These are phyloP conservation scores for Dovyalis caffra DNA, from an alignment of 345 rosid species.

Conservation along the genomic window DNA sequence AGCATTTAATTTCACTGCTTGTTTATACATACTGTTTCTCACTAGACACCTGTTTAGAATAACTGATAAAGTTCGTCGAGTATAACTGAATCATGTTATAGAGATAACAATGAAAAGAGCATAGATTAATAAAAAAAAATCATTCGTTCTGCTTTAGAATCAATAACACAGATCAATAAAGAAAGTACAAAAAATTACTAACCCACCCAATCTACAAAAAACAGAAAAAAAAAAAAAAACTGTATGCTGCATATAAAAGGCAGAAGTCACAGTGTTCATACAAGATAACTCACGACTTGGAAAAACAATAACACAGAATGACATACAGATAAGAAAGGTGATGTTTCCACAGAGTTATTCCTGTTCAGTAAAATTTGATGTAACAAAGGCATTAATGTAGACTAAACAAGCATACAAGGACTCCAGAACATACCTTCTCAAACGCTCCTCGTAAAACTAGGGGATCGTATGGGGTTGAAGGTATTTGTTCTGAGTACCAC, in stretches of 20 bases:
- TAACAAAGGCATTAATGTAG: neutral
- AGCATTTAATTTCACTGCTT: neutral
- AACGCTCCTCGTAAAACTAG: slow-evolving; percentile 48
- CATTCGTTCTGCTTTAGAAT: neutral
- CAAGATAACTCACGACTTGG: neutral
- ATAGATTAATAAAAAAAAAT: neutral
- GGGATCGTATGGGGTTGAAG: slow-evolving; percentile 67
- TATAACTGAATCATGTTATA: neutral
- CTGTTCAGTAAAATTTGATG: neutral
- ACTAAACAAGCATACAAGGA: slow-evolving; percentile 1
- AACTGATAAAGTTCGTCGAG: neutral
- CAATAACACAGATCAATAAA: neutral
- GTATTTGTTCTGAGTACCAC: slow-evolving; percentile 66
- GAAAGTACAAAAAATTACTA: neutral
- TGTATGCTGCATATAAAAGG: neutral
- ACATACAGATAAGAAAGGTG: neutral
- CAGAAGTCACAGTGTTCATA: neutral
- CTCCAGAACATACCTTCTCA: slow-evolving; percentile 54
- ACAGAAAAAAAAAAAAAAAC: neutral
- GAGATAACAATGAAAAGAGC: neutral
- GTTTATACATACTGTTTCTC: neutral
- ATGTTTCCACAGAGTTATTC: neutral
- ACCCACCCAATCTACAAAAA: neutral
- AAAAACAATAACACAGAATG: neutral
- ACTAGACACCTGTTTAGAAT: neutral